These are phyloP conservation scores for Haematococcus lacustris DNA, from an alignment of 139 green algal genomes.

Conservation along the genomic window DNA sequence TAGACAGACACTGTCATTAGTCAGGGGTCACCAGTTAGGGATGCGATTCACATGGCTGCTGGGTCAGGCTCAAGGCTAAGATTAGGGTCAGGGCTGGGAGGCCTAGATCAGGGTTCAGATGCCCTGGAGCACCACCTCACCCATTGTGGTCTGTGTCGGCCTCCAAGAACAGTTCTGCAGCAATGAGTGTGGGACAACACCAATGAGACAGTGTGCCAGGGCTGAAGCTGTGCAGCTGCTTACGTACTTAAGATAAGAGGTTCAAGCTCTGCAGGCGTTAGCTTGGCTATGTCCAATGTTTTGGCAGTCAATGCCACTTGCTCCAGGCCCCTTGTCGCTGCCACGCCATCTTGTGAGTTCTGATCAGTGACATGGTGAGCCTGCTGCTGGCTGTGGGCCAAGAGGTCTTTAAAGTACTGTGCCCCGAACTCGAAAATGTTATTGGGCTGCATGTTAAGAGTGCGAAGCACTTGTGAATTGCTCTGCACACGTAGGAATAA, in stretches of 20 bases:
- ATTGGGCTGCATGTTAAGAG: slow-evolving; percentile 37
- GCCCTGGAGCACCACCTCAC: too few relatives aligned
- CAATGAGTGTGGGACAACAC: background rate
- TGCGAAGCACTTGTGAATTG: background rate
- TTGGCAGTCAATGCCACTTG: slow-evolving; percentile 12
- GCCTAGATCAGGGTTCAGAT: too few relatives aligned
- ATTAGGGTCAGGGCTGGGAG: too few relatives aligned
- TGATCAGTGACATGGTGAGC: background rate
- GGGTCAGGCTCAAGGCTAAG: too few relatives aligned
- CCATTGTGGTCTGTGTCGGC: slow-evolving; percentile 39
- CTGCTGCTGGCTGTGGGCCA: slow-evolving; percentile 6
- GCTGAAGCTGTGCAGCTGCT: background rate
- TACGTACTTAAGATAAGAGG: slow-evolving; percentile 31
- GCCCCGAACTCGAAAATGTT: slow-evolving; percentile 70
- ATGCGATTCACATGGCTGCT: too few relatives aligned
- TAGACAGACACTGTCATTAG: too few relatives aligned
- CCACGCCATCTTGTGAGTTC: background rate
- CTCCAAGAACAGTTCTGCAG: slow-evolving; percentile 35
- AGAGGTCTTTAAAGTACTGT: slow-evolving; percentile 50
- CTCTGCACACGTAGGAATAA: background rate
- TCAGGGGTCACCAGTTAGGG: too few relatives aligned
- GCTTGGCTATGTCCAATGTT: slow-evolving; percentile 15
- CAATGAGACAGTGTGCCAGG: background rate
- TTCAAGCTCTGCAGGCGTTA: slow-evolving; percentile 26
- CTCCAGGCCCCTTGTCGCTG: slow-evolving; percentile 1